Evolutionary conservation across 106 monocot genomes (phyloP).

Genomic region (Vanilla planifolia): DNA sequence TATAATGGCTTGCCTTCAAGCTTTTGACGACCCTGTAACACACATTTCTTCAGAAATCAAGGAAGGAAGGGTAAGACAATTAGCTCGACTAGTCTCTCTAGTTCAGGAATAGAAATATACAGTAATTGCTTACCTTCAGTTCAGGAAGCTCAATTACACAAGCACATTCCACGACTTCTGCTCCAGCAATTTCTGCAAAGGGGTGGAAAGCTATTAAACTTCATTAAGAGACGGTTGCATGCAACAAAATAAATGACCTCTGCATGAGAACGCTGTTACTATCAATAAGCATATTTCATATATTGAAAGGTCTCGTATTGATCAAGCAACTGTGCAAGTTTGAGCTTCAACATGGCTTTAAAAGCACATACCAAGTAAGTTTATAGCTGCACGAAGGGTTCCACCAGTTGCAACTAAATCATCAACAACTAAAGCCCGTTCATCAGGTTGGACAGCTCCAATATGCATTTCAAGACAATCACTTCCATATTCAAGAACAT

Average conservation of each 20-base stretch:
- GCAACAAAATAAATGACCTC: not conserved
- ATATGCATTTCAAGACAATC: conserved; percentile 28
- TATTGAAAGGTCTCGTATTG: too few species aligned
- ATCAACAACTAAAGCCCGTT: conserved; percentile 24
- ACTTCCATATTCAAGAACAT: conserved; percentile 26
- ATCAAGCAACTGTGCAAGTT: too few species aligned
- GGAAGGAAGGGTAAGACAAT: not conserved
- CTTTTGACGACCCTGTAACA: conserved; percentile 2
- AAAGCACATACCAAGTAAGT: conserved; percentile 20
- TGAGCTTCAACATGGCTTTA: too few species aligned
- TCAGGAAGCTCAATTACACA: conserved; percentile 53
- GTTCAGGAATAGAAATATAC: not conserved
- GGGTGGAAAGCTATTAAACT: not conserved
- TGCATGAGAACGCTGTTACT: not conserved
- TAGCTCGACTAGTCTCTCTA: not conserved
- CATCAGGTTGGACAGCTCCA: conserved; percentile 25
- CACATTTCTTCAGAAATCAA: not conserved
- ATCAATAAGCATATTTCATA: not conserved
- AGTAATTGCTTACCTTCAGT: conserved; percentile 23
- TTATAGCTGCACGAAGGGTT: conserved; percentile 16
- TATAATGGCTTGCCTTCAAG: conserved; percentile 6
- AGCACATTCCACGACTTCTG: conserved; percentile 52
- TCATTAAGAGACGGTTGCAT: not conserved
- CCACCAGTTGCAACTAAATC: conserved; percentile 20
- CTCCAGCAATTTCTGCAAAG: conserved; percentile 37